Conservation (phyloP, 441 rosid species). For the Capsella rubella region DNA sequence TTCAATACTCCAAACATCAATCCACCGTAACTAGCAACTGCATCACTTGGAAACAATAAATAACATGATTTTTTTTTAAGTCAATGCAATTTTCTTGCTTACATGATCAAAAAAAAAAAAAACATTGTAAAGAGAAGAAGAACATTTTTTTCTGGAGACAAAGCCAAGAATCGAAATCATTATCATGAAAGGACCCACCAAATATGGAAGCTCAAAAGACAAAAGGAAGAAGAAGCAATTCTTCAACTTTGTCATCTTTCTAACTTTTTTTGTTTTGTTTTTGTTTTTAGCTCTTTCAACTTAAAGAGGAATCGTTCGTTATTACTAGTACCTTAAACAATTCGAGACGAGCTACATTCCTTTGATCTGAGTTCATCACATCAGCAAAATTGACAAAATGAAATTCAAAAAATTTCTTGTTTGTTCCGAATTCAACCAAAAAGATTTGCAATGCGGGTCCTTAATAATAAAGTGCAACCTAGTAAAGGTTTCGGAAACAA, state of each 20-base stretch:
- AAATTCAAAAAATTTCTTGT: not conserved
- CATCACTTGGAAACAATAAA: slow-evolving; percentile 13
- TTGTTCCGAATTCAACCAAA: slow-evolving; percentile 1
- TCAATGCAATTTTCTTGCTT: slow-evolving; percentile 8
- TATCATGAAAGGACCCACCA: slow-evolving; percentile 44
- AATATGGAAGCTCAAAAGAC: slow-evolving; percentile 24
- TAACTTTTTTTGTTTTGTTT: not conserved
- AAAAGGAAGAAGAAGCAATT: not conserved
- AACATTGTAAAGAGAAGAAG: slow-evolving; percentile 12
- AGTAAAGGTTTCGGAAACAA: slow-evolving; percentile 8
- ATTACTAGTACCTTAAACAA: slow-evolving; percentile 17
- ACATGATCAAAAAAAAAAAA: slow-evolving; percentile 6
- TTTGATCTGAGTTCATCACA: slow-evolving; percentile 9
- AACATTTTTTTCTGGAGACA: not conserved
- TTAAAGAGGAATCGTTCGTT: slow-evolving; percentile 34
- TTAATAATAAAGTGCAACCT: slow-evolving; percentile 7
- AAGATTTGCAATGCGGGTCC: slow-evolving; percentile 21
- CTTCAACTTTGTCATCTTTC: slow-evolving; percentile 39
- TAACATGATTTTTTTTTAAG: not conserved
- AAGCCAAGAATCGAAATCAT: slow-evolving; percentile 22
- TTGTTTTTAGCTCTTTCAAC: not conserved
- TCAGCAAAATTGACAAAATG: not conserved
- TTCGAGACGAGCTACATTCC: slow-evolving; percentile 4
- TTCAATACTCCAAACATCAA: slow-evolving; percentile 27
- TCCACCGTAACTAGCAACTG: slow-evolving; percentile 40